Evolutionary conservation across 768 basidiomycete species (phyloP), one percentile per base, ranked within the genome.

Genomic region (Phylloporus sp.): DNA sequence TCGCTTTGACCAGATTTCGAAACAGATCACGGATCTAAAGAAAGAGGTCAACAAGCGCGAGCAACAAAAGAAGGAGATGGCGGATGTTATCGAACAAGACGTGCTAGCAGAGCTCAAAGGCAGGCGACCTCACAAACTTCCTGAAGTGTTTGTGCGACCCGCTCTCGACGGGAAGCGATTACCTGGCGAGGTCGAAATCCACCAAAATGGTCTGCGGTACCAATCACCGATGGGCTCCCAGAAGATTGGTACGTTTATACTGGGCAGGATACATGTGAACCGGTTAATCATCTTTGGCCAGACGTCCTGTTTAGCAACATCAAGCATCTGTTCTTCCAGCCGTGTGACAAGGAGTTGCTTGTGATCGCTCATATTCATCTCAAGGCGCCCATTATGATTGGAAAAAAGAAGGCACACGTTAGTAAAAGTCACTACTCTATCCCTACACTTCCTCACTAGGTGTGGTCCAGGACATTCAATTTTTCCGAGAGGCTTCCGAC

Each of bases 311-410:
- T 97, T 75, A 86, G 83, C 73, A 99, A 99, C 68, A 86, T 99
- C 75, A 97, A 95, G 69, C 95, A 99, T 70, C 77, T 98, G 10
- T 97, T 98, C 74, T 98, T 99, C 81, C 97, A 99, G 65, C 95
- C 97, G 2, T 97, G 95, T 62, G 97, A 99, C 57, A 85, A 91
- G 58, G 97, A 99, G 68, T 75, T 98, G 18, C 78, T 97, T 47
- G 95, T 97, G 49, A 86, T 99, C 55, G 83, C 97, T 28, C 97
- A 99, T 67, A 72, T 97, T 45, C 91, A 98, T 67, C 78, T 99
- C 45, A 97, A 82, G 70, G 82, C 92, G 1, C 97, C 97, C 1
- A 97, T 99, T 68, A 95, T 98, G 81, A 91, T 99, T 59, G 95
- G 97, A 55, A 98, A 98, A 77, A 97, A 94, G 74, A 99, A 98